Evolutionary conservation across 306 rosid genomes (phyloP), one percentile per base, ranked within the genome.

Genomic region (Malus asiatica): DNA sequence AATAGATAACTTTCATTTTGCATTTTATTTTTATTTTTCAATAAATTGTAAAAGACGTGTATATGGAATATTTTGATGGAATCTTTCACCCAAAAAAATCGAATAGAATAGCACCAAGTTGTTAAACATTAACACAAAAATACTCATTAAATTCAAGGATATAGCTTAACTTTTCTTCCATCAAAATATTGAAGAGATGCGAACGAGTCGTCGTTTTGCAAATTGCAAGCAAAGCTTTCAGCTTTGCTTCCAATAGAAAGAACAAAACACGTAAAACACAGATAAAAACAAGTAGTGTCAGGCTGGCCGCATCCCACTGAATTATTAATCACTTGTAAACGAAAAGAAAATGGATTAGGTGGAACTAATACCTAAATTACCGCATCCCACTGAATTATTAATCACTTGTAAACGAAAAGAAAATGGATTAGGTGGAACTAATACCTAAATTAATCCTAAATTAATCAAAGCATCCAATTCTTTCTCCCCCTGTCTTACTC

Each of bases 301-400:
- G 38, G 84, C 86, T 77, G 89, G 80, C 78, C 68, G 70, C 63
- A 65, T 59, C 59, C 76, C 61, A 35, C 35, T 66, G 45, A 6
- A 4, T 44, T 42, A 30, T 55, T 55, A 33, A 53, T 38, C 30
- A 57, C 22, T 48, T 52, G n/a, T 72, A 33, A 55, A 13, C 38
- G 14, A 38, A 40, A 9, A 10, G 27, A 58, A 9, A 10, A 35
- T 2, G 73, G 60, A 46, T 82, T 77, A 30, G 82, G 82, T 82
- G 59, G 20, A 77, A 25, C 68, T 16, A 51, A 72, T 42, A 25
- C n/a, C n/a, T n/a, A n/a, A n/a, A n/a, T n/a, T n/a, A n/a, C 78
- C 68, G 70, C 63, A 65, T 59, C 59, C 76, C 61, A 35, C 35
- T 66, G 45, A 6, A 4, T 44, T 42, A 30, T 55, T 55, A 33